phyloP scores from a whole-genome alignment of 2,329 filamentous ascomycete genomes.

The Diaporthe humulicola region DNA sequence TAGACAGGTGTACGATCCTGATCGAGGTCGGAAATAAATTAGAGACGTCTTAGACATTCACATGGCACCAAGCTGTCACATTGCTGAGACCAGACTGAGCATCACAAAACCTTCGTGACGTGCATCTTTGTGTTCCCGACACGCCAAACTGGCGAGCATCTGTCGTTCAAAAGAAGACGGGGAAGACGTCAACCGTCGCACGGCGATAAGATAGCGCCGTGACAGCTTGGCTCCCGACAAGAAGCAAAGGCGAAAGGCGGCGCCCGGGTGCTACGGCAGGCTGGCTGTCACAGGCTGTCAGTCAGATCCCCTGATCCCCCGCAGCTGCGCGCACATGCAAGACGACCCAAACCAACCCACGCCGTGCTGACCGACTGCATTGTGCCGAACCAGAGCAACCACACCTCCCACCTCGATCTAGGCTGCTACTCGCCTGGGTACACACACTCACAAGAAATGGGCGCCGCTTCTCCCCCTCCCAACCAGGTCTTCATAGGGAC shows the following conservation, averaged over 20 bases:
- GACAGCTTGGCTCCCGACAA: constrained; percentile 7
- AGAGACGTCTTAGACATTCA: constrained; percentile 26
- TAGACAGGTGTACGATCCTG: constrained; percentile 31
- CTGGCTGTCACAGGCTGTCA: neutral
- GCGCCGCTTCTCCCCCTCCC: constrained; percentile 34
- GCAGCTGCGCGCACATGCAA: neutral
- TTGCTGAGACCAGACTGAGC: neutral
- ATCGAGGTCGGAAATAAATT: constrained; percentile 23
- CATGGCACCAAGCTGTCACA: constrained; percentile 22
- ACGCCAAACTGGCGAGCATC: neutral
- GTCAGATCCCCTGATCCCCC: constrained; percentile 22
- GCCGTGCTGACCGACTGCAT: constrained; percentile 14
- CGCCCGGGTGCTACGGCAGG: constrained; percentile 4
- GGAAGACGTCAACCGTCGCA: neutral
- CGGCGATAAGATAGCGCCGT: constrained; percentile 37
- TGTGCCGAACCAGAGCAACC: constrained; percentile 22
- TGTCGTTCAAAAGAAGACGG: neutral
- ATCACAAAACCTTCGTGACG: neutral
- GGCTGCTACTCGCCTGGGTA: neutral
- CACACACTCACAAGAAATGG: constrained; percentile 13
- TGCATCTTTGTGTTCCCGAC: constrained; percentile 14
- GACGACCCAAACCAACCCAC: neutral
- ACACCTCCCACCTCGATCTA: neutral
- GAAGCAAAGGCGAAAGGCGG: too few relatives aligned
- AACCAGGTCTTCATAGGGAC: constrained; percentile 67